Conservation (phyloP, 768 basidiomycete species). For the Rhizopogon vulgaris region DNA sequence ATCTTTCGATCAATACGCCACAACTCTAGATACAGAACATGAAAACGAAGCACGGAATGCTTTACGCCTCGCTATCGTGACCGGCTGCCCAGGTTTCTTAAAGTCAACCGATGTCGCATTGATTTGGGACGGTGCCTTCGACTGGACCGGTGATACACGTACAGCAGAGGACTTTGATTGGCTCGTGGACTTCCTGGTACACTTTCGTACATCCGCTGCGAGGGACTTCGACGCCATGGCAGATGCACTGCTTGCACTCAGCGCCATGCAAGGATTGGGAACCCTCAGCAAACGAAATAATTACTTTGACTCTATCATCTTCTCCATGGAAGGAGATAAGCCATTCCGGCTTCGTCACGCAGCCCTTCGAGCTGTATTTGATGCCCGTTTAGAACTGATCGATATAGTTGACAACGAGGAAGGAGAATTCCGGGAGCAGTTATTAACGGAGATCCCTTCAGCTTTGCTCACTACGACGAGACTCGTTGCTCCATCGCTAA, state of each 20-base stretch:
- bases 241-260: slow-evolving; percentile 4
- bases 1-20: background rate
- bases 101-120: background rate
- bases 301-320: slow-evolving; percentile 1
- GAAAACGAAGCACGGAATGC: background rate
- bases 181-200: slow-evolving; percentile 3
- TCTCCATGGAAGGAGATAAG: background rate
- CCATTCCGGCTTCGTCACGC: slow-evolving; percentile 1
- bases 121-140: background rate
- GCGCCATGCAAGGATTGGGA: background rate
- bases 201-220: background rate
- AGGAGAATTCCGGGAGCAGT: background rate
- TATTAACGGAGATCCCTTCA: background rate
- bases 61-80: slow-evolving; percentile 1
- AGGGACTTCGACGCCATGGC: slow-evolving; percentile 1
- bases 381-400: background rate
- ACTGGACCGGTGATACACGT: background rate
- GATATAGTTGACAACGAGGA: background rate
- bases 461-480: background rate
- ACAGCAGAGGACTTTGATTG: background rate
- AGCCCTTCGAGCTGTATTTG: slow-evolving; percentile 2
- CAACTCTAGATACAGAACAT: background rate
- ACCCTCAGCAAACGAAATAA: background rate
- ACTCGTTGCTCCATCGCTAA: background rate
- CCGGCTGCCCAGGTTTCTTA: background rate